phyloP scores from a whole-genome alignment of 1,284 basidiomycete species.

The Ustilago hordei region DNA sequence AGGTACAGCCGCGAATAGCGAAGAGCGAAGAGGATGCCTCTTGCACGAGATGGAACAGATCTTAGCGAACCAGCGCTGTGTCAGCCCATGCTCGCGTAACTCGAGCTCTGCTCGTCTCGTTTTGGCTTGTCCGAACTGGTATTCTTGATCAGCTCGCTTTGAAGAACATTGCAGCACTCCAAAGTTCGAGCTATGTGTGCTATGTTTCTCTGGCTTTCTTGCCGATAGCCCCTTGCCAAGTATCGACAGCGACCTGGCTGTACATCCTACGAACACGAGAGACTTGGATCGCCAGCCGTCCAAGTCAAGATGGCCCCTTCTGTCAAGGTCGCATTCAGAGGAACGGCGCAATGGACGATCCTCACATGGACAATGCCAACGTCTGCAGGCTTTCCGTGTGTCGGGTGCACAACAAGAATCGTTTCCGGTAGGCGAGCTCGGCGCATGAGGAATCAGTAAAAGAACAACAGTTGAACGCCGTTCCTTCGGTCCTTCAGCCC shows the following conservation, averaged over 20 bases:
- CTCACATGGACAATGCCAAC: constrained; percentile 8
- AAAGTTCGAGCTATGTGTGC: not conserved
- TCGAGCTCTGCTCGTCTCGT: not conserved
- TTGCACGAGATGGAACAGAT: not conserved
- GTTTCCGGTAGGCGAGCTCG: constrained; percentile 7
- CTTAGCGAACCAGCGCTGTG: not conserved
- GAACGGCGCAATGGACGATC: not conserved
- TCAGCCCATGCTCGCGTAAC: not conserved
- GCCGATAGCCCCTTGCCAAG: too few species aligned
- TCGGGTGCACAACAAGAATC: constrained; percentile 6
- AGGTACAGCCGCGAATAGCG: not conserved
- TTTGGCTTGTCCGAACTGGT: not conserved
- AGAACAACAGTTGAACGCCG: constrained; percentile 10
- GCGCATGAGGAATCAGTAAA: constrained; percentile 1
- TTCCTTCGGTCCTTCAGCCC: not conserved
- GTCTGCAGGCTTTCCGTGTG: constrained; percentile 11
- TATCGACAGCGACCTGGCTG: too few species aligned
- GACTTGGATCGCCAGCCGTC: not conserved
- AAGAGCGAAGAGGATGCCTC: not conserved
- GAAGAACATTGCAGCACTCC: not conserved
- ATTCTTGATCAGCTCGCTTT: not conserved
- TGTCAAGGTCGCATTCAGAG: not conserved
- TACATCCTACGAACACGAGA: not conserved
- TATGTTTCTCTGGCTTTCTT: not conserved
- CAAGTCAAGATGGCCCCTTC: not conserved